phyloP scores from a whole-genome alignment of 2,329 filamentous ascomycete genomes.

The Colletotrichum cereale region DNA sequence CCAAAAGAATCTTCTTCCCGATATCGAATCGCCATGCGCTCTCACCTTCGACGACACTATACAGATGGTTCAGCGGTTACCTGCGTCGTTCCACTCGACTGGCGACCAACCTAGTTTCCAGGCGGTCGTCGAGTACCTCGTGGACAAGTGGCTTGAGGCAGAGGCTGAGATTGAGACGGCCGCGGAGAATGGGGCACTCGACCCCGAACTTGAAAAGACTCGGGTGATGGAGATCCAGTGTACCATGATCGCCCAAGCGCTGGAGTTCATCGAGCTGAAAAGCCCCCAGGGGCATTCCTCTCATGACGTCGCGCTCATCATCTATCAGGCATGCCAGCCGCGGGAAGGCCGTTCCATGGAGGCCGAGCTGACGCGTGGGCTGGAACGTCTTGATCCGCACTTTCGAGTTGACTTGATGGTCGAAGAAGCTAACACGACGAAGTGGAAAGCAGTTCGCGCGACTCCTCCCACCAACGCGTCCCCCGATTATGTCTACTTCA shows the following conservation, averaged over 20 bases:
- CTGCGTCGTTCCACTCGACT: background rate
- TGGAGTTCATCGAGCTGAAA: background rate
- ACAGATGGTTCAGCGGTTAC: background rate
- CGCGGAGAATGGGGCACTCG: background rate
- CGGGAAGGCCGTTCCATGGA: background rate
- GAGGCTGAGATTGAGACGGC: background rate
- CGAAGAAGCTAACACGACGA: background rate
- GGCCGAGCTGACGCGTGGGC: background rate
- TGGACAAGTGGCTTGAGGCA: background rate
- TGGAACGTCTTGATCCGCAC: background rate
- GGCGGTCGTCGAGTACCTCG: background rate
- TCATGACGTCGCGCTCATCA: background rate
- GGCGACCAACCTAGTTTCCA: background rate
- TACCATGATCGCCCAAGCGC: background rate
- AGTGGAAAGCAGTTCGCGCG: constrained; percentile 6
- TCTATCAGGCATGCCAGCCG: background rate
- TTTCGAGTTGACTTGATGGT: background rate
- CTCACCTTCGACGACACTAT: constrained; percentile 6
- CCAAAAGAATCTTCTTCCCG: background rate
- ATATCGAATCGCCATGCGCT: background rate
- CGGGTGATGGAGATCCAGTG: background rate
- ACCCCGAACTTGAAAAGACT: background rate
- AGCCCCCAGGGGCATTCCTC: background rate
- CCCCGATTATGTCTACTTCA: background rate
- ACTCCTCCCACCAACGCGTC: background rate